Percentiles rank a stretch among this genome's conserved stretches.
These are phyloP conservation scores for Capronia epimyces DNA, from an alignment of 2,329 filamentous ascomycete genomes.

Conservation along the genomic window DNA sequence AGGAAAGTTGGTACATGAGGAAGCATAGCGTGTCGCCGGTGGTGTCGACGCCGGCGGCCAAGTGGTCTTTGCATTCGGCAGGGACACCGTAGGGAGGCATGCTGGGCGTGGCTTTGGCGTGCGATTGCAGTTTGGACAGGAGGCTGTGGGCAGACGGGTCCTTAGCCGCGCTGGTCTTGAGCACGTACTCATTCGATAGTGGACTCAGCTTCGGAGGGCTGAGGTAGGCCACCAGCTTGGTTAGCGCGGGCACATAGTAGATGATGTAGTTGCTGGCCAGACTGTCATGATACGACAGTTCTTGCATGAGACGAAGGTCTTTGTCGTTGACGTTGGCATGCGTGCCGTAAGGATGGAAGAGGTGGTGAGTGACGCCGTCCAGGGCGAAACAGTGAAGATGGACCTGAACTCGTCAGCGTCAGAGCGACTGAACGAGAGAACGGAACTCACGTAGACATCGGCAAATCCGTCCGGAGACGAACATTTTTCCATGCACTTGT, in stretches of 20 bases:
- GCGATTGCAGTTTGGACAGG: conserved; percentile 43
- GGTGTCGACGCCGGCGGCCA: conserved; percentile 67
- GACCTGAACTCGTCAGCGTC: conserved; percentile 27
- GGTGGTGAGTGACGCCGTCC: conserved; percentile 62
- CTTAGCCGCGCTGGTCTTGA: conserved; percentile 32
- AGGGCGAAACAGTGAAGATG: conserved; percentile 62
- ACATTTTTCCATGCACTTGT: conserved; percentile 50
- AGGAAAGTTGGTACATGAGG: conserved; percentile 65
- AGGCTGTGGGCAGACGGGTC: conserved; percentile 43
- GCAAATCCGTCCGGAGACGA: conserved; percentile 44
- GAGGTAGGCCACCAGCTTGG: no score
- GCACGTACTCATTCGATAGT: conserved; percentile 55
- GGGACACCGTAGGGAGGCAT: conserved; percentile 32
- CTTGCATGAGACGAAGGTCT: conserved; percentile 63
- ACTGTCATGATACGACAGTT: conserved; percentile 60
- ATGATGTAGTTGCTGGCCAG: no score
- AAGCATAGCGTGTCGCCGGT: conserved; percentile 66
- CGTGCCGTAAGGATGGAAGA: conserved; percentile 63
- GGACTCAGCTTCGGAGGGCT: conserved; percentile 54
- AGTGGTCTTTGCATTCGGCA: conserved; percentile 65
- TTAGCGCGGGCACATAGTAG: no score
- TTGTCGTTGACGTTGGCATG: conserved; percentile 51
- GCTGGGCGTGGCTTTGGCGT: conserved; percentile 4
- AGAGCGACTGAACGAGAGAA: not conserved
- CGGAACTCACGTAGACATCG: conserved; percentile 58